Percentiles rank a stretch among this genome's conserved stretches.
Conservation (phyloP, 768 basidiomycete species). For the Mycena sanguinolenta region DNA sequence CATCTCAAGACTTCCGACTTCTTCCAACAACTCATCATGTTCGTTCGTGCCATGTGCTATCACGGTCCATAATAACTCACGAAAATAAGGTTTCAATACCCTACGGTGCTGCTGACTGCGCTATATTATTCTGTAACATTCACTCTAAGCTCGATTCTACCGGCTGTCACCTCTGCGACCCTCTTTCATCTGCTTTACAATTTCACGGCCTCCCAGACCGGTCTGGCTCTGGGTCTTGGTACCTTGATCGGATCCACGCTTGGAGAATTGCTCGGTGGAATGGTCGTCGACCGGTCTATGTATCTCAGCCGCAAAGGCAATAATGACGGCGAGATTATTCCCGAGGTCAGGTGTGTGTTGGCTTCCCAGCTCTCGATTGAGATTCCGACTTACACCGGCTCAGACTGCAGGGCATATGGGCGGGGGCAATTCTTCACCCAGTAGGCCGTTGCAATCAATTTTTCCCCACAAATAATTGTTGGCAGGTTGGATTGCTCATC, state of each 20-base stretch:
- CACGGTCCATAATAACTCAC: not conserved
- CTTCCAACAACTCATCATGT: conserved; percentile 25
- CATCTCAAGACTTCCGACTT: conserved; percentile 27
- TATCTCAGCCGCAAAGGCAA: conserved; percentile 25
- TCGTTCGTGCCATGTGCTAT: not conserved
- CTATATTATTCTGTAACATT: conserved; percentile 30
- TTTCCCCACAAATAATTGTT: not conserved
- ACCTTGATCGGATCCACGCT: conserved; percentile 30
- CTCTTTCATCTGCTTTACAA: conserved; percentile 29
- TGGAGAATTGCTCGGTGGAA: conserved; percentile 29
- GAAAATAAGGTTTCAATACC: conserved; percentile 26
- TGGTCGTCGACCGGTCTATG: conserved; percentile 31
- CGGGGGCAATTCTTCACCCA: conserved; percentile 26
- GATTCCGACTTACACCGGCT: not conserved
- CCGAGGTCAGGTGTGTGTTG: conserved; percentile 19
- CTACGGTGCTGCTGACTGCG: conserved; percentile 27
- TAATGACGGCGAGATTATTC: conserved; percentile 15
- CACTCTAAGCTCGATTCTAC: conserved; percentile 28
- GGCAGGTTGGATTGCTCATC: conserved; percentile 26
- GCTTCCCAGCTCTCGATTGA: not conserved
- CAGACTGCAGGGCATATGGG: conserved; percentile 32
- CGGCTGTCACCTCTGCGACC: conserved; percentile 32
- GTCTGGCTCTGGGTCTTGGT: conserved; percentile 27
- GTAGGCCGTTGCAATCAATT: not conserved
- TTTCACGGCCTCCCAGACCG: conserved; percentile 26